Evolutionary conservation across 768 basidiomycete species (phyloP).

Genomic region (Lentinula aciculospora): DNA sequence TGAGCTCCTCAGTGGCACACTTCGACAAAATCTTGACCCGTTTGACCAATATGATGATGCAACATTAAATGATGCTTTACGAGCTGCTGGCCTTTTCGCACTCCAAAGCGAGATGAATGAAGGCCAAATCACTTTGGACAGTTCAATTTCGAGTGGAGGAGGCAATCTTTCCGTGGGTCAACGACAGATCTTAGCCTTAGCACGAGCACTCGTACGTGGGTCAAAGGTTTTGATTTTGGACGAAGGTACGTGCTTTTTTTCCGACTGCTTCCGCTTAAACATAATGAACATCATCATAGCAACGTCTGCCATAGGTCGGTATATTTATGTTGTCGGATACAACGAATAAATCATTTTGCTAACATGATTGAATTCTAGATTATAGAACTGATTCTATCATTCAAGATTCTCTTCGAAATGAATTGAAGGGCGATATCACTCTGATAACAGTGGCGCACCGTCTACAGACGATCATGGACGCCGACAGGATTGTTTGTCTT

Average conservation of each 20-base stretch:
- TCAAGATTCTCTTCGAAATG: conserved; percentile 61
- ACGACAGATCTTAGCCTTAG: conserved; percentile 44
- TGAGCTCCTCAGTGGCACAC: conserved; percentile 33
- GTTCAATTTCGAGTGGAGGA: conserved; percentile 22
- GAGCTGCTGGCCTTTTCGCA: conserved; percentile 27
- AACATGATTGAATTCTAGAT: conserved; percentile 24
- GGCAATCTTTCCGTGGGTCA: conserved; percentile 36
- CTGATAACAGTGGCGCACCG: conserved; percentile 68
- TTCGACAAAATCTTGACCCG: conserved; percentile 43
- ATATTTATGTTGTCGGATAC: neutral
- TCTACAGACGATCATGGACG: conserved; percentile 64
- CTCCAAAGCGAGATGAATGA: conserved; percentile 29
- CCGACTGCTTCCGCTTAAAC: conserved; percentile 26
- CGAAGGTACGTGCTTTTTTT: conserved; percentile 24
- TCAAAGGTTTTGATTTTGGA: conserved; percentile 19
- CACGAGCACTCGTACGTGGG: conserved; percentile 28
- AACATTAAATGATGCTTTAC: conserved; percentile 28
- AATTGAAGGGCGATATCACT: conserved; percentile 55
- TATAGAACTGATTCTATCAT: conserved; percentile 65
- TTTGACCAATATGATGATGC: conserved; percentile 41
- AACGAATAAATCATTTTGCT: neutral
- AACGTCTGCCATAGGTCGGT: conserved; percentile 43
- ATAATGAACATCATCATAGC: conserved; percentile 34
- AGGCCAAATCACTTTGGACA: conserved; percentile 25
- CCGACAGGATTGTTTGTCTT: conserved; percentile 44